These are phyloP conservation scores for Akanthomyces lecanii DNA, from an alignment of 2,329 filamentous ascomycete genomes.

Conservation along the genomic window DNA sequence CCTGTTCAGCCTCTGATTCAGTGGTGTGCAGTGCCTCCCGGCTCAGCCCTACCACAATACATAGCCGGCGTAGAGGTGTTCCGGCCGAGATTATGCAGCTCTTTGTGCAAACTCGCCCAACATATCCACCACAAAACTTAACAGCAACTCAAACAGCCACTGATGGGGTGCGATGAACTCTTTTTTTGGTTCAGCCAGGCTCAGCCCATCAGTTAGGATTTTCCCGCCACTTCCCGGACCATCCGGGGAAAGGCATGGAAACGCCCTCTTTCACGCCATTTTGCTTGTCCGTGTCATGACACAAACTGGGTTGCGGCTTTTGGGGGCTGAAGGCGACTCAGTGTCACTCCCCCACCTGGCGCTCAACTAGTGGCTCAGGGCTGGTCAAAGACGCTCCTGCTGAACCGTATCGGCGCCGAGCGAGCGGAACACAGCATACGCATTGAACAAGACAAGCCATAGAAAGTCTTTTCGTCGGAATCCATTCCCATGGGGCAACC, in stretches of 20 bases:
- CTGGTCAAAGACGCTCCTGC: not conserved
- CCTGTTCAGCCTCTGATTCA: not conserved
- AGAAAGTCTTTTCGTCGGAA: not conserved
- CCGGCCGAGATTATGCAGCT: slow-evolving; percentile 2
- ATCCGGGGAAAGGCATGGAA: not conserved
- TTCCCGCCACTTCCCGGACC: not conserved
- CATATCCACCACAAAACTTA: not conserved
- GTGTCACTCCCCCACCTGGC: not conserved
- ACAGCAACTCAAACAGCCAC: not conserved
- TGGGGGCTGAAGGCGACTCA: slow-evolving; percentile 12
- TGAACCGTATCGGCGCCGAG: not conserved
- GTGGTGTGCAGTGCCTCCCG: not conserved
- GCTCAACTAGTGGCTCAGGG: not conserved
- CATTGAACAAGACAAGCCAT: not conserved
- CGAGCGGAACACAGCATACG: not conserved
- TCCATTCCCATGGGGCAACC: not conserved
- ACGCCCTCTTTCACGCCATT: not conserved
- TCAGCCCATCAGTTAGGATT: not conserved
- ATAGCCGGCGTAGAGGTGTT: not conserved
- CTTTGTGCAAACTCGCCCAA: not conserved
- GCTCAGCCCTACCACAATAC: slow-evolving; percentile 3
- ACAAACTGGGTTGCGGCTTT: not conserved
- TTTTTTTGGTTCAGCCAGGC: not conserved
- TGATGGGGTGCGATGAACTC: not conserved
- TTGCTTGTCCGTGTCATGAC: not conserved